phyloP scores from a whole-genome alignment of 805 yeast species.

The Lipomyces yamadae region DNA sequence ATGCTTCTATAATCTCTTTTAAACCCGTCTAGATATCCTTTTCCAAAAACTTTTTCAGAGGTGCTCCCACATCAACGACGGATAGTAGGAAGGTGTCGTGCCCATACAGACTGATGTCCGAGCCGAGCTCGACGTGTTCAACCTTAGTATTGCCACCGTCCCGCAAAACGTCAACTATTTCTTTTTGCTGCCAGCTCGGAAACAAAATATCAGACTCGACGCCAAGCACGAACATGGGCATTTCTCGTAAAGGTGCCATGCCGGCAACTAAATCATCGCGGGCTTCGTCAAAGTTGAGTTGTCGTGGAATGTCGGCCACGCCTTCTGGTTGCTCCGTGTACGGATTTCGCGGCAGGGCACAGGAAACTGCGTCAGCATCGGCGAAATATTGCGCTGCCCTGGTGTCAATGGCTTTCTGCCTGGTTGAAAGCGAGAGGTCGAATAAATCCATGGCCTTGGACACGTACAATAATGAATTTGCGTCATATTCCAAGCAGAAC shows the following conservation, averaged over 20 bases:
- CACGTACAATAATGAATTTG: conserved; percentile 83
- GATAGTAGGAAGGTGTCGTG: conserved; percentile 90
- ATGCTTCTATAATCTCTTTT: too few relatives aligned
- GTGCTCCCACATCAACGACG: conserved; percentile 77
- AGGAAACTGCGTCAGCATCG: conserved; percentile 11
- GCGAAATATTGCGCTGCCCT: conserved; percentile 12
- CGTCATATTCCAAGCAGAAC: conserved; percentile 87
- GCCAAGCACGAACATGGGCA: conserved; percentile 78
- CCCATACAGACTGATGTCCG: conserved; percentile 79
- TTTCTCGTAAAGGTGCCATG: conserved; percentile 62
- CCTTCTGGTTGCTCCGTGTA: conserved; percentile 46
- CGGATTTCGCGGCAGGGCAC: conserved; percentile 31
- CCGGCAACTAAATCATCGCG: conserved; percentile 67
- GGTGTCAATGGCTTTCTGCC: conserved; percentile 22
- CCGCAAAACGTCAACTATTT: conserved; percentile 66
- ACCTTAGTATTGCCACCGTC: conserved; percentile 49
- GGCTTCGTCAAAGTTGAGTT: conserved; percentile 33
- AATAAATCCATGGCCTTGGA: conserved; percentile 95
- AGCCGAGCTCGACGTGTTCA: conserved; percentile 73
- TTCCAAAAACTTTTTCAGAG: conserved; percentile 67
- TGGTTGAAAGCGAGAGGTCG: conserved; percentile 54
- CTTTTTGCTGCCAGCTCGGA: conserved; percentile 94
- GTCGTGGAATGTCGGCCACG: conserved; percentile 16
- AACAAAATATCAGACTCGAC: conserved; percentile 91
- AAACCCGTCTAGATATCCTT: conserved; percentile 11